These are phyloP conservation scores for Malassezia restricta DNA, from an alignment of 1,284 basidiomycete genomes.

Conservation along the genomic window DNA sequence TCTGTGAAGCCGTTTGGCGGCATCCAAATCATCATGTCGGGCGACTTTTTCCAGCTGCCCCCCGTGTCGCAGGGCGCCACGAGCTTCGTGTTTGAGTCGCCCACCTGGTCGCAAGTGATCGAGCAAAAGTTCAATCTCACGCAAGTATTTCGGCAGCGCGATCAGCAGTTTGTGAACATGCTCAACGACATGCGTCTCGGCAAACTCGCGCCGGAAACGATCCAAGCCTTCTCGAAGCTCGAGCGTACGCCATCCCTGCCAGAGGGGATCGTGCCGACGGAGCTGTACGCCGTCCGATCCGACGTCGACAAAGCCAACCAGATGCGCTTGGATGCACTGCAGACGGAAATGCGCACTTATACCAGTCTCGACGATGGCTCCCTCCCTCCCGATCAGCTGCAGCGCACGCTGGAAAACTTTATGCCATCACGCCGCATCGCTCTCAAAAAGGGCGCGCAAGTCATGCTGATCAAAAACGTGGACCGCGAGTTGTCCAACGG, in stretches of 20 bases:
- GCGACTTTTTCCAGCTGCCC: constrained; percentile 93
- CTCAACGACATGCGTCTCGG: constrained; percentile 38
- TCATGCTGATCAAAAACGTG: constrained; percentile 64
- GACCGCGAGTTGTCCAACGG: constrained; percentile 71
- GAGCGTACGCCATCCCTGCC: constrained; percentile 24
- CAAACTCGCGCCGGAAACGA: constrained; percentile 25
- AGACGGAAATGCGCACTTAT: constrained; percentile 22
- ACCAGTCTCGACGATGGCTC: constrained; percentile 28
- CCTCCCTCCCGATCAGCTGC: constrained; percentile 19
- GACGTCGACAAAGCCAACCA: constrained; percentile 67
- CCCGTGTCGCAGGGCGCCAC: constrained; percentile 58
- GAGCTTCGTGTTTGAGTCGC: constrained; percentile 58
- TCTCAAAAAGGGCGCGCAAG: constrained; percentile 58
- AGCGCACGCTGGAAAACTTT: constrained; percentile 27
- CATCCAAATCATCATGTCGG: constrained; percentile 81
- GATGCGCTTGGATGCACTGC: constrained; percentile 51
- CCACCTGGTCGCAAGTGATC: constrained; percentile 67
- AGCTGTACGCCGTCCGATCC: constrained; percentile 63
- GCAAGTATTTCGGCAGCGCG: constrained; percentile 67
- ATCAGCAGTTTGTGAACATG: constrained; percentile 45
- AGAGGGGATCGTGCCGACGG: constrained; percentile 31
- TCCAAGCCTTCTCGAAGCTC: constrained; percentile 24
- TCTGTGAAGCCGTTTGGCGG: constrained; percentile 67
- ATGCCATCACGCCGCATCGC: constrained; percentile 48
- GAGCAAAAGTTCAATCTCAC: constrained; percentile 68